Evolutionary conservation across 805 yeast genomes (phyloP), one percentile per base, ranked within the genome.

Genomic region (Saccharomycopsis fodiens): DNA sequence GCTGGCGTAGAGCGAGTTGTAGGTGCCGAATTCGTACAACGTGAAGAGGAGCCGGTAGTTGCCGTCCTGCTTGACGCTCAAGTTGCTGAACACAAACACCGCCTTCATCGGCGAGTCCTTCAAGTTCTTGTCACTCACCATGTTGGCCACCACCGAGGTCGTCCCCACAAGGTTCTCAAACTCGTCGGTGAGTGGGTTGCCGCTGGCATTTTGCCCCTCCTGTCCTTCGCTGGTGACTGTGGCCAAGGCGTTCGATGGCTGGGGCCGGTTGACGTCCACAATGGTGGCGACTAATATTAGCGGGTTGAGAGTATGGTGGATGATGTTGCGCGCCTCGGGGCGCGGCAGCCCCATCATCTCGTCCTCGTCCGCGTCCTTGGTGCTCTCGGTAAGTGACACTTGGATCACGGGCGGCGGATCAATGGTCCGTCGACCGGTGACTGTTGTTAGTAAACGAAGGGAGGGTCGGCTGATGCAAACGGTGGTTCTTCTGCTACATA

Each of bases 351-450:
- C 35, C 23, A 23, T 29, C 17, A 38, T 30, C 23, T 25, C 36
- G 10, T 29, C 47, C 12, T 37, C 16, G 8, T 42, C 34, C 19
- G 35, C 46, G 20, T 22, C 42, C 21, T 30, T 30, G 7, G 13
- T 7, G 40, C 23, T 20, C 16, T 29, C 22, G 10, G 25, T 19
- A 12, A 52, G 35, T 5, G 53, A 46, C 12, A 52, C 51, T 32
- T 52, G 52, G 36, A 52, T 49, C 8, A 52, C 53, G 12, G 54
- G 54, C 5, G 54, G 54, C 8, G 54, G 54, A 39, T 52, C 54
- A 8, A 52, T 47, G 27, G 52, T 49, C 42, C 54, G 41, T 41
- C 54, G 37, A 15, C 54, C 52, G 16, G 53, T 52, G 30, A 49
- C 45, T 54, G 41, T 19, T 17, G 34, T 27, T 30, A 40, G 37